Base-by-base conservation (phyloP, 495 filamentous ascomycete genomes). In the Wilcoxina mikolae region DNA sequence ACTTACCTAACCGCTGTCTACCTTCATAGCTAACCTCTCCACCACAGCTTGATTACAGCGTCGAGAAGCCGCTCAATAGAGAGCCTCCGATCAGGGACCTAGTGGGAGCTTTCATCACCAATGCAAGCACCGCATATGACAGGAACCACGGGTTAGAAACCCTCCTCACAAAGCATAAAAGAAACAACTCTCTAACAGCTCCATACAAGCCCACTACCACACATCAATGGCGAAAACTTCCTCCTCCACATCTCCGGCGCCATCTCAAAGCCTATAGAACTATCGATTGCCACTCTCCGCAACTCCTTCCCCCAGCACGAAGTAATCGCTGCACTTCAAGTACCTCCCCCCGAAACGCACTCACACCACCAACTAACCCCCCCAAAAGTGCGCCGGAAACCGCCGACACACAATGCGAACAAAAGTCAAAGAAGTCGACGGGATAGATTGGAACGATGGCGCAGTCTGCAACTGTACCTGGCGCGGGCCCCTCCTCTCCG, bases 401-500 rank as follows among this genome's bases (percentile, higher is more conserved):
- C 68, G 79, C 4, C 74, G 79, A 1, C 78, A 80, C 56, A 78
- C 77, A 20, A 82, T 82, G 79, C 75, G 78, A 18, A 80, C 76
- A 0, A 61, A 74, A 44, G 60, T 81, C 3, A 76, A 76, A 57
- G 78, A 81, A 61, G 78, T 80, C 24, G 63, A 74, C 48, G 79
- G 79, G 0, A 75, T 82, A 41, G 77, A 82, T 57, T 82, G 79
- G 79, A 71, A 70, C 26, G 78, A 81, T 52, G 78, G 72, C 27
- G 79, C 78, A 0, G 74, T 81, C 10, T 81, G 80, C 73, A 82
- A 81, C 53, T 76, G 76, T 49, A 71, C 59, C 47, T 82, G 77
- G 77, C 69, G 61, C 28, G 78, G 79, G 1, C 78, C 77, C 0
- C 65, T 71, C 17, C 67, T 82, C 3, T 59, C 62, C n/a, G 78